A percentile compares a stretch with the other conserved stretches of the same genome.
Evolutionary conservation across 2,329 filamentous ascomycete genomes (phyloP).

Genomic region (Pseudocercospora fijiensis): DNA sequence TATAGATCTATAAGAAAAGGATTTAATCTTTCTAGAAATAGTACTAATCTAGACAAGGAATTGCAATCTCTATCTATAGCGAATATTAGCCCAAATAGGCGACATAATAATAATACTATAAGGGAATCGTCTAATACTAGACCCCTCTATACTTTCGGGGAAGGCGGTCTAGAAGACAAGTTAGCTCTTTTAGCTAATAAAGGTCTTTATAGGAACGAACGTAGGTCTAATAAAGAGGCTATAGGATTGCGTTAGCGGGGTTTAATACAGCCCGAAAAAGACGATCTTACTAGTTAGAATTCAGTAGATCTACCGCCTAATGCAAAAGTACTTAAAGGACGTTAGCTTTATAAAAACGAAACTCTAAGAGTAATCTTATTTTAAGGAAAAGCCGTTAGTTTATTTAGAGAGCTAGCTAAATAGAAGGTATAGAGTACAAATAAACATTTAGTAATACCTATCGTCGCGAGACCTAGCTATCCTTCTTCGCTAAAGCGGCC

Average conservation of each 20-base stretch:
- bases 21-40: neutral
- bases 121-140: neutral
- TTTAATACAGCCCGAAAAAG: neutral
- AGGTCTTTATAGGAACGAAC: neutral
- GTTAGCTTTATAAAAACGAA: neutral
- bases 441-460: neutral
- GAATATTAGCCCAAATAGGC: too few relatives aligned
- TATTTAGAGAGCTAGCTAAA: too few relatives aligned
- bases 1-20: too few relatives aligned
- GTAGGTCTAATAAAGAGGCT: neutral
- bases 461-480: neutral
- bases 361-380: too few relatives aligned
- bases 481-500: slow-evolving; percentile 4
- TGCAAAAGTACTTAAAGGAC: neutral
- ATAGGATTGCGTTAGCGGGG: neutral
- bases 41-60: too few relatives aligned
- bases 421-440: too few relatives aligned
- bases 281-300: neutral
- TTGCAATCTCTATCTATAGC: too few relatives aligned
- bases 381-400: too few relatives aligned
- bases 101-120: neutral
- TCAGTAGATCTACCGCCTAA: neutral
- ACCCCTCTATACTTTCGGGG: neutral
- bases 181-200: neutral
- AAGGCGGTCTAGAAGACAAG: neutral